Evolutionary conservation across 768 basidiomycete genomes (phyloP), one percentile per base, ranked within the genome.

Genomic region (Collybiopsis luxurians): DNA sequence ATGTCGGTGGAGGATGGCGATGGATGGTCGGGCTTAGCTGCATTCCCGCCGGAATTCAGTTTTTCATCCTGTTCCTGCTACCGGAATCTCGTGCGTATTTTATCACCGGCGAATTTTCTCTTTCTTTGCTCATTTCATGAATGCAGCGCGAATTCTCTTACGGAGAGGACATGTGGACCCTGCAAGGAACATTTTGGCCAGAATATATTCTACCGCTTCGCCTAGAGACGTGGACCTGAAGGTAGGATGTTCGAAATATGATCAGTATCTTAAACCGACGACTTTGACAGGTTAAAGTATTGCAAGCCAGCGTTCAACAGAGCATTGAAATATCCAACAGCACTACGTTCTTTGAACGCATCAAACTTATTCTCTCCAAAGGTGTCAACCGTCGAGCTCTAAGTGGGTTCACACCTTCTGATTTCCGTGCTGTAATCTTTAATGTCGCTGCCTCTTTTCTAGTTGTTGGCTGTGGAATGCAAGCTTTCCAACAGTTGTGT

Each of bases 1-100:
- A 80, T 56, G 69, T 80, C 52, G 69, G 69, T 30, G 71, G 77
- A 2, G 91, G 91, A 2, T 94, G 91, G 91, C 73, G 91, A 51
- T 92, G 83, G 83, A 89, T 92, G 87, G 87, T 90, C 15, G 91
- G 89, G 3, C 72, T 92, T 2, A 88, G 90, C 13, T 81, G 82
- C 1, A 73, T 88, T 2, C 89, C 89, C 1, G 85, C 88, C 1
- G 84, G 70, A 2, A 56, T 90, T 4, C 90, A 92, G 64, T 73
- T 86, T 36, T 43, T 78, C 2, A 70, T 84, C 53, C 65, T 92
- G 50, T 73, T 82, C 54, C 84, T 87, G 66, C 73, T 92, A 3
- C 91, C 91, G 2, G 91, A 93, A 69, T 87, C 87, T 47, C 91
- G 88, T 89, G 59, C 66, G 86, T 77, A n/a, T 19, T 4, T 27